These are phyloP conservation scores for Tremella yokohamensis DNA, from an alignment of 768 basidiomycete genomes.

Conservation along the genomic window DNA sequence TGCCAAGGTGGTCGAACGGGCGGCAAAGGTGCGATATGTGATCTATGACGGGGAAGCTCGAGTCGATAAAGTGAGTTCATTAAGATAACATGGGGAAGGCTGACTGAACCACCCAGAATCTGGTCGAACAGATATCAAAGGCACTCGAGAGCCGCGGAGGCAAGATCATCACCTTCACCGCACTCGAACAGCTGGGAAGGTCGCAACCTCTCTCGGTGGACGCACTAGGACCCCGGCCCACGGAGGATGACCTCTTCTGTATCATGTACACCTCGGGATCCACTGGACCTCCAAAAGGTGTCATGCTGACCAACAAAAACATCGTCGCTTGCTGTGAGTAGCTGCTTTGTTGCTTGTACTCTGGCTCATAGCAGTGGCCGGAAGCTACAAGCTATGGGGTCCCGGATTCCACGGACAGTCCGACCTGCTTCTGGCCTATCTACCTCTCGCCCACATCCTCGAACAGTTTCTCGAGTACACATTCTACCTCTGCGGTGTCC, in stretches of 20 bases:
- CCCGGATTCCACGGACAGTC: slow-evolving; percentile 2
- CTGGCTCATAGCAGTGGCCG: slow-evolving; percentile 16
- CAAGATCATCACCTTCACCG: slow-evolving; percentile 61
- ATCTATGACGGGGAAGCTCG: slow-evolving; percentile 69
- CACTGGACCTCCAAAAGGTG: slow-evolving; percentile 91
- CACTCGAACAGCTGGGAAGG: slow-evolving; percentile 65
- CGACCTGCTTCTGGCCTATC: slow-evolving; percentile 39
- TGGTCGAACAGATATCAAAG: slow-evolving; percentile 6
- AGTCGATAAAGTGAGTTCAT: slow-evolving; percentile 27
- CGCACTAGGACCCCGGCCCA: slow-evolving; percentile 54
- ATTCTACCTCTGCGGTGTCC: slow-evolving; percentile 40
- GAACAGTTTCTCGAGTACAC: slow-evolving; percentile 50
- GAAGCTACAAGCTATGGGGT: slow-evolving; percentile 9
- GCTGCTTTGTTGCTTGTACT: background rate
- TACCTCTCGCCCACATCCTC: slow-evolving; percentile 46
- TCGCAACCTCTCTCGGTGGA: slow-evolving; percentile 57
- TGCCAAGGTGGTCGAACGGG: slow-evolving; percentile 64
- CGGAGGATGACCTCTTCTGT: slow-evolving; percentile 58
- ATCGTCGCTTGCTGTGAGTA: slow-evolving; percentile 63
- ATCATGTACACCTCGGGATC: slow-evolving; percentile 72
- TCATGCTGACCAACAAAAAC: slow-evolving; percentile 78
- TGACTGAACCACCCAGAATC: slow-evolving; percentile 4
- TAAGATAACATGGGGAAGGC: background rate
- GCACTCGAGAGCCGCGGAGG: slow-evolving; percentile 63
- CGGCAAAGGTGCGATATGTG: slow-evolving; percentile 70